Percentiles rank a stretch among this genome's conserved stretches.
Conservation (phyloP, 257 asterid genomes). For the Cruciata laevipes region DNA sequence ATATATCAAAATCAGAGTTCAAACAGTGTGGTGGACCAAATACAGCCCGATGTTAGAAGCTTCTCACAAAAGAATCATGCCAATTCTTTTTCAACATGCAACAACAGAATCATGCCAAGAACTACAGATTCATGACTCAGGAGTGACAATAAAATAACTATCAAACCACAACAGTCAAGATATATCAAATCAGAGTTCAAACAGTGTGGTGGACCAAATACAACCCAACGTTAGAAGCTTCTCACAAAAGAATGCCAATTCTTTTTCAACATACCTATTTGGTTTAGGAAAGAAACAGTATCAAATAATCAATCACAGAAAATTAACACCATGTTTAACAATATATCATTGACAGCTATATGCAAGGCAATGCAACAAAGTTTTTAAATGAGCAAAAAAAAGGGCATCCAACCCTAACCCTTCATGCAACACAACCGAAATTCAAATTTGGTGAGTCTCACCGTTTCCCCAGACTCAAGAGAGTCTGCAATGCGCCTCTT, state of each 20-base stretch:
- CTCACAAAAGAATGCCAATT: not conserved
- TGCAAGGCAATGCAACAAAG: not conserved
- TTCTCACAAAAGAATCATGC: no score
- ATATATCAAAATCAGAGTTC: no score
- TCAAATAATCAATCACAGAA: not conserved
- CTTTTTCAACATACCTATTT: not conserved
- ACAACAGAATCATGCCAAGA: no score
- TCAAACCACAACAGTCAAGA: conserved; percentile 1
- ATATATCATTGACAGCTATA: not conserved
- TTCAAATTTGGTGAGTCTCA: conserved; percentile 25
- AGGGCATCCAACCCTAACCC: not conserved
- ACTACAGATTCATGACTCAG: not conserved
- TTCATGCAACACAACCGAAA: conserved; percentile 2
- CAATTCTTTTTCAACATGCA: no score
- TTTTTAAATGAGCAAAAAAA: not conserved
- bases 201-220: not conserved
- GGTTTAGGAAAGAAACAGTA: not conserved
- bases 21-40: no score
- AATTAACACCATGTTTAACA: not conserved
- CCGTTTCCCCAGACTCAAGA: conserved; percentile 93
- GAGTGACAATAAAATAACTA: not conserved
- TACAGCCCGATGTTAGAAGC: no score
- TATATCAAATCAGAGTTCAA: no score
- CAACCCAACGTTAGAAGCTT: not conserved
- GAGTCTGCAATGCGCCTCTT: conserved; percentile 84